Evolutionary conservation across 192 early-diverging fungal species (phyloP), one percentile per base, ranked within the genome.

Genomic region (Lobosporangium transversale): DNA sequence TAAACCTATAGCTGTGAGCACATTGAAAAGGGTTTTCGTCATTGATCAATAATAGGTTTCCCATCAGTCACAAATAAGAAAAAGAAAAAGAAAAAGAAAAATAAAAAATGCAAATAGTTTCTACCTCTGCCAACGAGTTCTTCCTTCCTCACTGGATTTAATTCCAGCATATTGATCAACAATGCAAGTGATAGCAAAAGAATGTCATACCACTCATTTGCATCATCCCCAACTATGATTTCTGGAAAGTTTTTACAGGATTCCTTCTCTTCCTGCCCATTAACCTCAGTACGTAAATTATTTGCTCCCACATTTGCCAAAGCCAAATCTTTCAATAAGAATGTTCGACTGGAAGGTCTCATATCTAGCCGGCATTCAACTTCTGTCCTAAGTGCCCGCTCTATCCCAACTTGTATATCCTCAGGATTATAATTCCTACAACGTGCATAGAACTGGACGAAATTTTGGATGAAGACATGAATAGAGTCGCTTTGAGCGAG

Each of bases 161-260:
- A 54, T 35, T 79, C 78, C 17, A 79, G 42, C 49, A 79, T 62
- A 26, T 79, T 79, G 53, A 71, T 73, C 9, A 79, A 36, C 8
- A 79, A 15, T 5, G 68, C 78, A n/a, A 71, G 53, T 17, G 69
- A 71, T 14, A 71, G 32, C 17, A 79, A 32, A 3, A 79, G 36
- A 18, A 62, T 61, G 14, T 79, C 78, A 31, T 70, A 70, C 78
- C 71, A 75, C 21, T 63, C 71, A 60, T 56, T 66, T 1, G 52
- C 49, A 21, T 75, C 58, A 23, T 75, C 66, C 8, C 66, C 62
- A 17, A 66, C 60, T 26, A 21, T 48, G 42, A 29, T 20, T 10
- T 29, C n/a, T 20, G 27, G 8, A 17, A 18, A 30, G 37, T 14
- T 4, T 21, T 6, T 50, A 3, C 24, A 27, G 23, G n/a, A 3